Conservation (phyloP, 1,284 basidiomycete species). For the Ganoderma multipileum region DNA sequence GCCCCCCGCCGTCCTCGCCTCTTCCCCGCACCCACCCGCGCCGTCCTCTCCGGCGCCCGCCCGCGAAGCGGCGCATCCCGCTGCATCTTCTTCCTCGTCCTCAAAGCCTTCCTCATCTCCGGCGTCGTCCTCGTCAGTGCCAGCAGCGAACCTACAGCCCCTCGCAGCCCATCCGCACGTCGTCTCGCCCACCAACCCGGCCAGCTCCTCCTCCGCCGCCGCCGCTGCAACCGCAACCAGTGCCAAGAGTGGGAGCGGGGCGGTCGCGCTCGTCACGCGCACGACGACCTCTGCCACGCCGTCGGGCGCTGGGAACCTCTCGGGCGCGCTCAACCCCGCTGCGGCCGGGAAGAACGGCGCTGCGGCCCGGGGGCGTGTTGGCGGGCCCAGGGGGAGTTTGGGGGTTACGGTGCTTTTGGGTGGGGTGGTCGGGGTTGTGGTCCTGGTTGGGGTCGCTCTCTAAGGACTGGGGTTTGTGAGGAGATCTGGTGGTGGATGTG, state of each 20-base stretch:
- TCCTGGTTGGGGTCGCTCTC: background rate
- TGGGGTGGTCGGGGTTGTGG: background rate
- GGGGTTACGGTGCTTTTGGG: background rate
- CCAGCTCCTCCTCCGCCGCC: background rate
- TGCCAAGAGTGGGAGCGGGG: background rate
- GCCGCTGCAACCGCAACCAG: no score
- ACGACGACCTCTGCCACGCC: background rate
- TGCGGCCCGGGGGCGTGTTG: background rate
- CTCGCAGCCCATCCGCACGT: background rate
- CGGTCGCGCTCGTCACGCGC: background rate
- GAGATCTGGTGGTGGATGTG: no score
- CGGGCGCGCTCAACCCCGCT: background rate
- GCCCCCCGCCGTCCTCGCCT: no score
- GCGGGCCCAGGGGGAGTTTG: background rate
- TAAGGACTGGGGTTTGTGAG: background rate
- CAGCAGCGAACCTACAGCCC: background rate
- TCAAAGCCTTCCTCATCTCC: no score
- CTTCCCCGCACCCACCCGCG: no score
- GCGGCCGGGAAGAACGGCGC: background rate
- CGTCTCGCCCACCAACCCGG: background rate
- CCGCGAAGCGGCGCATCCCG: background rate
- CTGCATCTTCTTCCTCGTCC: background rate
- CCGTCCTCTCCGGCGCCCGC: background rate
- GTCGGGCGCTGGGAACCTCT: background rate
- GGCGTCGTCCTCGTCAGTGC: background rate